A percentile compares a stretch with the other conserved stretches of the same genome.
Evolutionary conservation across 2,329 filamentous ascomycete genomes (phyloP).

Genomic region (Fusarium sacchari): DNA sequence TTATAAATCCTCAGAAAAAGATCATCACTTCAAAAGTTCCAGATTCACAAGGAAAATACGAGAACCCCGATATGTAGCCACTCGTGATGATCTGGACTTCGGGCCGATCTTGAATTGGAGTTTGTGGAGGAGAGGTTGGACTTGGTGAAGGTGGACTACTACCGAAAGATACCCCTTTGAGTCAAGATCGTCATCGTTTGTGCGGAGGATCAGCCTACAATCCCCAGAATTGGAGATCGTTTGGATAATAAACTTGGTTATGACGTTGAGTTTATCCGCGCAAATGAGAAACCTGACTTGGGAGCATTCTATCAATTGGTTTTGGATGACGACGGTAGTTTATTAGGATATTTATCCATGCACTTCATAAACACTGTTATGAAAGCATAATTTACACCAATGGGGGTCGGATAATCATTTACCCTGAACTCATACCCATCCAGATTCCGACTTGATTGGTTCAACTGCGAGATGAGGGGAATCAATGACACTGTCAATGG

Average conservation of each 20-base stretch:
- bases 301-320: not conserved
- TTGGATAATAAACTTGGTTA: not conserved
- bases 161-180: conserved; percentile 10
- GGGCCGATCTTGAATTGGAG: conserved; percentile 19
- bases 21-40: not conserved
- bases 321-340: no score
- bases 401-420: not conserved
- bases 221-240: not conserved
- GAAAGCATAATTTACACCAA: not conserved
- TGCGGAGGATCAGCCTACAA: conserved; percentile 16
- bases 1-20: not conserved
- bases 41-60: not conserved
- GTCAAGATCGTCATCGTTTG: conserved; percentile 3
- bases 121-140: not conserved
- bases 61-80: not conserved
- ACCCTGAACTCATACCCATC: not conserved
- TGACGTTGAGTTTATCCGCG: conserved; percentile 8
- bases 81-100: conserved; percentile 2
- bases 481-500: not conserved
- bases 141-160: not conserved
- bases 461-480: not conserved
- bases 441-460: not conserved
- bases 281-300: not conserved
- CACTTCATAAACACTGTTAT: no score
- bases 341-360: not conserved